phyloP scores from a whole-genome alignment of 202 grass and related monocot species.

The Zoysia matrella region DNA sequence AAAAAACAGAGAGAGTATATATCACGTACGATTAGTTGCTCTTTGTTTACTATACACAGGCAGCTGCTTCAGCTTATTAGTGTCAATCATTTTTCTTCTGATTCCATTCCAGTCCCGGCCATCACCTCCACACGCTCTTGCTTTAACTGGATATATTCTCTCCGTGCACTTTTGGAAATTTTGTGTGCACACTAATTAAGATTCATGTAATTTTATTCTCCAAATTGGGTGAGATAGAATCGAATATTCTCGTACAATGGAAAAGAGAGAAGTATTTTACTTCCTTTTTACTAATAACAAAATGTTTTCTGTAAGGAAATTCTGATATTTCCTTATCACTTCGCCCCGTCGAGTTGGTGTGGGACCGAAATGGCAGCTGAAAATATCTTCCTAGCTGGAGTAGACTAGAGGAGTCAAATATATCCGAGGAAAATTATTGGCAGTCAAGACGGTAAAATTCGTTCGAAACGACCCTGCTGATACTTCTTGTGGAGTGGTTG shows the following conservation, averaged over 20 bases:
- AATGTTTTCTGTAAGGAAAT: no score
- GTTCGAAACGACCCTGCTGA: not conserved
- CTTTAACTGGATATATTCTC: slow-evolving; percentile 27
- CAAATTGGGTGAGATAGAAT: no score
- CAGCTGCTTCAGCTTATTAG: not conserved
- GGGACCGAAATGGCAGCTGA: not conserved
- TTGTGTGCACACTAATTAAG: not conserved
- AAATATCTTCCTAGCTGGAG: slow-evolving; percentile 20
- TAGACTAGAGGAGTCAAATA: slow-evolving; percentile 4
- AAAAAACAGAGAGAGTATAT: not conserved
- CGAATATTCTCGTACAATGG: no score
- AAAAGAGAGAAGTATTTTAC: no score
- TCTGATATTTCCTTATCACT: no score
- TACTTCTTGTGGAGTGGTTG: not conserved
- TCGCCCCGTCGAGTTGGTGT: no score
- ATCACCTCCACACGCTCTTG: slow-evolving; percentile 30
- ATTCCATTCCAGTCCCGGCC: slow-evolving; percentile 33
- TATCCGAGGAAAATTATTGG: not conserved
- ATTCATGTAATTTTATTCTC: slow-evolving; percentile 5
- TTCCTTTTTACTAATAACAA: no score
- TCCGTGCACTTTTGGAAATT: not conserved
- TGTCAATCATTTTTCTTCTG: not conserved
- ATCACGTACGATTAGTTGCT: not conserved
- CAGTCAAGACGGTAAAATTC: not conserved
- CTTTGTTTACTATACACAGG: slow-evolving; percentile 28